Conservation (phyloP, 2,329 filamentous ascomycete species). For the Neocatenulostroma microsporum region DNA sequence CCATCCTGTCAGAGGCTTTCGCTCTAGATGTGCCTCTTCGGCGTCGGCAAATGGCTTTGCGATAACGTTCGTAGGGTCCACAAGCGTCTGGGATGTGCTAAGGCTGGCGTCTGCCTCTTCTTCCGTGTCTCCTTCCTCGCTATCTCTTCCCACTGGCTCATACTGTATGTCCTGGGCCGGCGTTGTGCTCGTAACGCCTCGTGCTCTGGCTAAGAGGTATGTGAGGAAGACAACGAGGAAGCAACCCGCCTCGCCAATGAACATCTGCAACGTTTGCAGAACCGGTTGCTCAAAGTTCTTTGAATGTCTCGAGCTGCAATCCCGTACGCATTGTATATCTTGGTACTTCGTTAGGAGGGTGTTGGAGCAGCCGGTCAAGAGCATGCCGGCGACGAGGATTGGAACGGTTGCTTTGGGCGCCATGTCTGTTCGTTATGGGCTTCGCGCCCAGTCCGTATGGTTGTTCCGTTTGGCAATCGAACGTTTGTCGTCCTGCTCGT, state of each 20-base stretch:
- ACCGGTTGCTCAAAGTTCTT: constrained; percentile 87
- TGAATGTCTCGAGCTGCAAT: constrained; percentile 68
- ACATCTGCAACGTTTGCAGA: constrained; percentile 95
- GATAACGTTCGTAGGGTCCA: constrained; percentile 33
- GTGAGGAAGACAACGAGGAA: constrained; percentile 79
- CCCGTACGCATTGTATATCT: constrained; percentile 92
- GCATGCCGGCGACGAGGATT: constrained; percentile 89
- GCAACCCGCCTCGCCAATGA: constrained; percentile 89
- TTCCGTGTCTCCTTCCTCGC: constrained; percentile 29
- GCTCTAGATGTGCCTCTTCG: constrained; percentile 40
- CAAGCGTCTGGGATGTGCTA: constrained; percentile 26
- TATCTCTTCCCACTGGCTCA: constrained; percentile 22
- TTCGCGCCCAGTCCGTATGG: neutral
- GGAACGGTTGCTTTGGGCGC: constrained; percentile 65
- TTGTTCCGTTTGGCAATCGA: neutral
- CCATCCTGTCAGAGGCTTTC: constrained; percentile 56
- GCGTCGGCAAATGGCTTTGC: constrained; percentile 47
- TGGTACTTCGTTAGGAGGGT: constrained; percentile 96
- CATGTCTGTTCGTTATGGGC: constrained; percentile 38
- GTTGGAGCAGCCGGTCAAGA: constrained; percentile 92
- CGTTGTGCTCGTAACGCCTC: constrained; percentile 14
- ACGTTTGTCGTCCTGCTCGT: too few relatives aligned
- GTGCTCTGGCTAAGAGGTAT: constrained; percentile 50
- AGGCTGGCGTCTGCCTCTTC: constrained; percentile 40
- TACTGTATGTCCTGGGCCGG: constrained; percentile 22